Percentiles rank a stretch among this genome's conserved stretches.
Conservation (phyloP, 176 grass and related monocot genomes). For the Pharus latifolius region DNA sequence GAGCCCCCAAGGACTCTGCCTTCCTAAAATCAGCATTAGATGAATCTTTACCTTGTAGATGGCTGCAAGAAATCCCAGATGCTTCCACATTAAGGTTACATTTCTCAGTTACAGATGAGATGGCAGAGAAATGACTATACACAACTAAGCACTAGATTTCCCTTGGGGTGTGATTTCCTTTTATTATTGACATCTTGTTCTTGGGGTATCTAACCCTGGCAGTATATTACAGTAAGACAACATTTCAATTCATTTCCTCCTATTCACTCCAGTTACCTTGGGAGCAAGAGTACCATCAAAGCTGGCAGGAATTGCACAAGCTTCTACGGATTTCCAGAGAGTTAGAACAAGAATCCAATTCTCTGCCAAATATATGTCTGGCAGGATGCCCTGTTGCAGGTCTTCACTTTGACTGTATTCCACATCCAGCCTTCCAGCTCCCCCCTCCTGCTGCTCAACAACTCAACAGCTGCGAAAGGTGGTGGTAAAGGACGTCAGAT, state of each 20-base stretch:
- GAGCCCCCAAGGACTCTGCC: too few relatives aligned
- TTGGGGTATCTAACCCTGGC: too few relatives aligned
- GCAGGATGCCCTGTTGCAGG: constrained; percentile 29
- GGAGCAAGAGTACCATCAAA: constrained; percentile 7
- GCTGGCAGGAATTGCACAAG: background rate
- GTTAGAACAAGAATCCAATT: constrained; percentile 35
- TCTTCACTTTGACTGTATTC: constrained; percentile 36
- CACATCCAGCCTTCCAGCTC: constrained; percentile 10
- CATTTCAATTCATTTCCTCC: constrained; percentile 2
- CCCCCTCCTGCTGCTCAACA: constrained; percentile 7
- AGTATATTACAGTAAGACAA: background rate
- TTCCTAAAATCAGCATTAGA: too few relatives aligned
- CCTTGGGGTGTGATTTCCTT: too few relatives aligned
- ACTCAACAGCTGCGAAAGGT: constrained; percentile 15
- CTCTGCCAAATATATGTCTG: constrained; percentile 1
- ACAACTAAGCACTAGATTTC: too few relatives aligned
- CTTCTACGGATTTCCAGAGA: constrained; percentile 2
- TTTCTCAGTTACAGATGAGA: too few relatives aligned
- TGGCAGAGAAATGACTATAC: too few relatives aligned
- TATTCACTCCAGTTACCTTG: background rate
- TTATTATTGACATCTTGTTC: too few relatives aligned
- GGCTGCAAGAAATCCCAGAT: too few relatives aligned
- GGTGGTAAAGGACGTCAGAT: background rate
- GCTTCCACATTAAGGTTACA: too few relatives aligned
- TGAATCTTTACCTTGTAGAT: too few relatives aligned